These are phyloP conservation scores for Calonectria naviculata DNA, from an alignment of 2,329 filamentous ascomycete genomes.

Conservation along the genomic window DNA sequence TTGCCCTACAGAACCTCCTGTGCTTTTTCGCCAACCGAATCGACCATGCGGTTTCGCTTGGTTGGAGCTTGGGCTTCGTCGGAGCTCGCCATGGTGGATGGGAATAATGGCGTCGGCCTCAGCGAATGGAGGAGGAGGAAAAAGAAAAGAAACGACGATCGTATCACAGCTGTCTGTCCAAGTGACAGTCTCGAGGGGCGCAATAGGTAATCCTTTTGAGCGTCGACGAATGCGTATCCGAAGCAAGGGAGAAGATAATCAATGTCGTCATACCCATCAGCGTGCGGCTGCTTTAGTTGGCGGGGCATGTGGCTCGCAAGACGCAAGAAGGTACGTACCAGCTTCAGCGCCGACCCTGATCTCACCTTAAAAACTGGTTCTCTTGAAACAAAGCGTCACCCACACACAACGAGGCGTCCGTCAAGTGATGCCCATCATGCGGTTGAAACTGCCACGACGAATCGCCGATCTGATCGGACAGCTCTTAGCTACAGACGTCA, in stretches of 20 bases:
- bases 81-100: constrained; percentile 38
- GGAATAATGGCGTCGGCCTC: background rate
- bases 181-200: background rate
- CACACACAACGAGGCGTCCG: background rate
- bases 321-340: constrained; percentile 27
- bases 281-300: background rate
- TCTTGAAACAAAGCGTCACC: background rate
- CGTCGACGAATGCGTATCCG: background rate
- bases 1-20: constrained; percentile 59
- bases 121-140: background rate
- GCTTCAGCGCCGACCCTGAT: background rate
- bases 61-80: constrained; percentile 35
- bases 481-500: constrained; percentile 8
- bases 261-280: constrained; percentile 24
- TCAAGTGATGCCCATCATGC: background rate
- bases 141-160: background rate
- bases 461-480: background rate
- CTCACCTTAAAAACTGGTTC: background rate
- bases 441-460: background rate
- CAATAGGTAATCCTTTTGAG: background rate
- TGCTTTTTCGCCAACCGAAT: constrained; percentile 57
- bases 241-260: constrained; percentile 9
- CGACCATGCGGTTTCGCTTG: constrained; percentile 46
- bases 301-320: background rate
- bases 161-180: too few relatives aligned